Evolutionary conservation across 352 stramenopile species (phyloP).

Genomic region (Globisporangium lucens): DNA sequence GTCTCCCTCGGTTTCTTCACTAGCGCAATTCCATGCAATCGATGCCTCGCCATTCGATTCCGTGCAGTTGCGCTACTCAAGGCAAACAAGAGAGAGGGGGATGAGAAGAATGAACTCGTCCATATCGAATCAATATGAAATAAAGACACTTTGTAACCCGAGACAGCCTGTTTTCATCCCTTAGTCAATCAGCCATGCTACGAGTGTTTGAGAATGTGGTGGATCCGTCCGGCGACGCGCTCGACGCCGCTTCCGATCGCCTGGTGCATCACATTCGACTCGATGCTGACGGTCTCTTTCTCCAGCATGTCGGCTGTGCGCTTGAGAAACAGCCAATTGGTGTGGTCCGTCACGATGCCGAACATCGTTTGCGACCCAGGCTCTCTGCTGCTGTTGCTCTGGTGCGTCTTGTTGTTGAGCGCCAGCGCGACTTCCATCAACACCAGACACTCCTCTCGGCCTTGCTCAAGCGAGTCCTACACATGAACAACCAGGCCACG

Average conservation of each 20-base stretch:
- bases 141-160: neutral
- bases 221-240: neutral
- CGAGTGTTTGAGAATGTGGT: neutral
- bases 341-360: neutral
- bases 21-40: constrained; percentile 15
- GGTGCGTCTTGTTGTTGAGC: neutral
- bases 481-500: neutral
- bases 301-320: neutral
- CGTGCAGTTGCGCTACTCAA: constrained; percentile 4
- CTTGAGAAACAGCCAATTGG: neutral
- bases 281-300: neutral
- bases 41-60: constrained; percentile 3
- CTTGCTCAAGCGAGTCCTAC: neutral
- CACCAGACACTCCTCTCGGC: neutral
- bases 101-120: neutral
- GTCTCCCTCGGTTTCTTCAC: neutral
- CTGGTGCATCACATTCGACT: neutral
- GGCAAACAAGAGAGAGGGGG: neutral
- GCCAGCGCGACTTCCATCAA: neutral
- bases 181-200: neutral
- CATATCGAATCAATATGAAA: neutral
- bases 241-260: neutral
- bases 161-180: neutral
- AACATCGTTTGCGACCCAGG: neutral
- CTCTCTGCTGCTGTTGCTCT: neutral